These are phyloP conservation scores for Didymella pomorum DNA, from an alignment of 2,329 filamentous ascomycete species.

Conservation along the genomic window DNA sequence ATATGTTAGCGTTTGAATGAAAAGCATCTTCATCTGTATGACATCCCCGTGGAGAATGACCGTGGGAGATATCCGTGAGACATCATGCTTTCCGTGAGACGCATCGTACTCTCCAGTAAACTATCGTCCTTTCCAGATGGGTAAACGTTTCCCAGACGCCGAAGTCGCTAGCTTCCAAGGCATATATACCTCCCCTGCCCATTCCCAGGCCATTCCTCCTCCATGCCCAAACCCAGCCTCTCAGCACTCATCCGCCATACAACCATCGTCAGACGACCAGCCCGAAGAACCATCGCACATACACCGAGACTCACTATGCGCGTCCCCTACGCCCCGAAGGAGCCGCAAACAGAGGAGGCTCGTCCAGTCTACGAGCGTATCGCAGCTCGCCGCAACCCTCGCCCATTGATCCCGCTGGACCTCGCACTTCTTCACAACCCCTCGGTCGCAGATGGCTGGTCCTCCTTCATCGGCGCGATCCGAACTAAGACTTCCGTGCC, in stretches of 20 bases:
- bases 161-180: slow-evolving; percentile 3
- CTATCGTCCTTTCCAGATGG: too few species aligned
- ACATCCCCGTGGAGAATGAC: background rate
- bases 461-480: slow-evolving; percentile 66
- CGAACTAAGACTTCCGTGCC: slow-evolving; percentile 62
- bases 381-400: slow-evolving; percentile 60
- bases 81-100: background rate
- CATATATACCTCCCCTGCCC: slow-evolving; percentile 7
- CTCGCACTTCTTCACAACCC: slow-evolving; percentile 64
- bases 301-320: slow-evolving; percentile 56
- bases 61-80: background rate
- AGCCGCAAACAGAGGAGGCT: slow-evolving; percentile 57
- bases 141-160: slow-evolving; percentile 16
- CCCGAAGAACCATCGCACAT: background rate
- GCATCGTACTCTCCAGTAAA: too few species aligned
- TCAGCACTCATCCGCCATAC: background rate
- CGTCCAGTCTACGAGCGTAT: slow-evolving; percentile 60
- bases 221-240: background rate
- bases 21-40: too few species aligned
- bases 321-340: slow-evolving; percentile 63
- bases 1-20: slow-evolving; percentile 11
- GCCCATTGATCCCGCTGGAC: slow-evolving; percentile 63
- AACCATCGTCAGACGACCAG: too few species aligned
- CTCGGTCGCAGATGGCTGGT: slow-evolving; percentile 66
- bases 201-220: background rate